These are phyloP conservation scores for Myxozyma mucilagina DNA, from an alignment of 805 yeast species.

Conservation along the genomic window DNA sequence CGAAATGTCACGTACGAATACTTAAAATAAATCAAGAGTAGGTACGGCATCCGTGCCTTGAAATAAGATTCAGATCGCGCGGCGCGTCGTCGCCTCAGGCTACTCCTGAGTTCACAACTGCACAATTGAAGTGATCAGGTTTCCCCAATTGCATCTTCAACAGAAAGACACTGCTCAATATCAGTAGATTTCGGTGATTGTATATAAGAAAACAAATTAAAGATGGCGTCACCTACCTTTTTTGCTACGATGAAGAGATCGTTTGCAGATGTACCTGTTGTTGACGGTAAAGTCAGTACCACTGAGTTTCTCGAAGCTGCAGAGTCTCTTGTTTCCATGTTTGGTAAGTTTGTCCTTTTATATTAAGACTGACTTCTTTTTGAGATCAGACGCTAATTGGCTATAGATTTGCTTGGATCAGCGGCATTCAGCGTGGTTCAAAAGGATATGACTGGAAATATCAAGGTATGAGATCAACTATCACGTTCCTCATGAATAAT, in stretches of 20 bases:
- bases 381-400: neutral
- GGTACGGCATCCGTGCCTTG: too few relatives aligned
- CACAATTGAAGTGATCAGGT: too few relatives aligned
- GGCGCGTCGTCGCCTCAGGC: neutral
- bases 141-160: too few relatives aligned
- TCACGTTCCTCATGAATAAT: neutral
- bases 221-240: conserved; percentile 43
- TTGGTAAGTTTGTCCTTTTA: conserved; percentile 48
- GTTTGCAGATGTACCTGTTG: conserved; percentile 71
- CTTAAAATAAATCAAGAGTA: too few relatives aligned
- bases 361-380: neutral
- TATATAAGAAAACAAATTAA: neutral
- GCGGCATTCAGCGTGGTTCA: conserved; percentile 84
- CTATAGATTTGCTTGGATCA: conserved; percentile 68
- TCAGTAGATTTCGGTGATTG: too few relatives aligned
- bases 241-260: conserved; percentile 76
- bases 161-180: too few relatives aligned
- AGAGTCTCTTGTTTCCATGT: conserved; percentile 77
- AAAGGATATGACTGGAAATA: conserved; percentile 84
- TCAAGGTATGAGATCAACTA: conserved; percentile 42
- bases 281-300: conserved; percentile 66
- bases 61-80: neutral
- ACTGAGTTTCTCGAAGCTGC: conserved; percentile 78
- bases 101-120: neutral
- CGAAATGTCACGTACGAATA: too few relatives aligned